A percentile compares a stretch with the other conserved stretches of the same genome.
These are phyloP conservation scores for Talaromyces atroroseus DNA, from an alignment of 2,329 filamentous ascomycete species.

Conservation along the genomic window DNA sequence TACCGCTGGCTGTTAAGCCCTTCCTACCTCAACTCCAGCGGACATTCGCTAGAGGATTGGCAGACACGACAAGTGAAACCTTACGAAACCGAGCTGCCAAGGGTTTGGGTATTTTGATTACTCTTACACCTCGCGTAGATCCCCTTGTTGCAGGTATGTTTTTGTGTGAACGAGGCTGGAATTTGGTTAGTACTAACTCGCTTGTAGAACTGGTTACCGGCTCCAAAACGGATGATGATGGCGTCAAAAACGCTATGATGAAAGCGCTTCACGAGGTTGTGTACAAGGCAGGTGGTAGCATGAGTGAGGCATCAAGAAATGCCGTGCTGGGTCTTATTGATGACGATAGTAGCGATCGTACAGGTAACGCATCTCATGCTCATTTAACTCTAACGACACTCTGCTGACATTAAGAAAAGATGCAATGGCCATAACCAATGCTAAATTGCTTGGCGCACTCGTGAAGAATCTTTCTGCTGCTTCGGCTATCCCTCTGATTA, in stretches of 20 bases:
- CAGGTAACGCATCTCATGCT: constrained; percentile 45
- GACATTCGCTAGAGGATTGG: constrained; percentile 93
- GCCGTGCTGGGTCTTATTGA: constrained; percentile 89
- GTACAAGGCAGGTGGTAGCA: constrained; percentile 87
- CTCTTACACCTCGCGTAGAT: constrained; percentile 89
- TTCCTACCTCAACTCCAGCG: constrained; percentile 95
- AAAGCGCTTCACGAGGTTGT: constrained; percentile 95
- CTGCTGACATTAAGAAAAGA: constrained; percentile 33
- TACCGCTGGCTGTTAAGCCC: constrained; percentile 88
- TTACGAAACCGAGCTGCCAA: constrained; percentile 84
- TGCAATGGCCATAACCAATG: constrained; percentile 80
- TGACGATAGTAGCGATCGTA: constrained; percentile 68
- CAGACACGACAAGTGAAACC: constrained; percentile 85
- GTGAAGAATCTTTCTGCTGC: constrained; percentile 79
- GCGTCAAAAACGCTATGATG: constrained; percentile 92
- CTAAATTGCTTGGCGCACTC: constrained; percentile 80
- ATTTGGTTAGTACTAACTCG: constrained; percentile 2
- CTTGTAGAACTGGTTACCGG: constrained; percentile 80
- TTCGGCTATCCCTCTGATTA: constrained; percentile 56
- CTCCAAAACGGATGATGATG: constrained; percentile 79
- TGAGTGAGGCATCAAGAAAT: constrained; percentile 83
- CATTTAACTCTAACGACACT: neutral
- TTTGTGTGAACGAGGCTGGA: neutral
- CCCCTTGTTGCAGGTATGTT: constrained; percentile 65
- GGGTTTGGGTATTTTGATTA: constrained; percentile 90